Conservation (phyloP, 768 basidiomycete genomes). For the Strobilomyces echinocephalus region DNA sequence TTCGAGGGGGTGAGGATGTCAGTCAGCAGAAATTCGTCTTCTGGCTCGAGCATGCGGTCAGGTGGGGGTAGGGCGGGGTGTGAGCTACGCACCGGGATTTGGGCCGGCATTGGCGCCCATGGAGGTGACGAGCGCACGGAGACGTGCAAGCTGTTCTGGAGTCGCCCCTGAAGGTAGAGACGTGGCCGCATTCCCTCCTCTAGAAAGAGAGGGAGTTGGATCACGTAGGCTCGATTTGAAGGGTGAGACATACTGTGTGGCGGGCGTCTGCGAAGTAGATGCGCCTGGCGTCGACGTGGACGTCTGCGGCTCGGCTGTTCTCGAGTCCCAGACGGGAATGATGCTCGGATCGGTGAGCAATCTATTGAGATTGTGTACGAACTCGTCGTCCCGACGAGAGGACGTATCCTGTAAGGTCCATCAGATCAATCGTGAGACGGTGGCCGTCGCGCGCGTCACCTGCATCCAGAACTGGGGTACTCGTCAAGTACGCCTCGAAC, state of each 20-base stretch:
- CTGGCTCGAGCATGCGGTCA: conserved; percentile 10
- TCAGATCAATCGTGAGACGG: not conserved
- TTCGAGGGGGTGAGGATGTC: conserved; percentile 75
- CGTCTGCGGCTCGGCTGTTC: conserved; percentile 37
- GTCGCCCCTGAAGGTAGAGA: conserved; percentile 29
- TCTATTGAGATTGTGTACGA: conserved; percentile 66
- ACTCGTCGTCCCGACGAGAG: conserved; percentile 63
- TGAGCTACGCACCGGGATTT: conserved; percentile 10
- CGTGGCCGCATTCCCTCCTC: conserved; percentile 5
- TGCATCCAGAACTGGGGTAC: conserved; percentile 77
- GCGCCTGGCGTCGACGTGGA: conserved; percentile 40
- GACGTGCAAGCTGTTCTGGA: conserved; percentile 63
- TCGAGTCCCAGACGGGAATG: conserved; percentile 53
- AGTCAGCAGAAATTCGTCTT: conserved; percentile 56
- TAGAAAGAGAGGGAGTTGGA: not conserved
- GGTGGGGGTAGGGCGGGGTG: not conserved
- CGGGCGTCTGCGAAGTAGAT: conserved; percentile 33
- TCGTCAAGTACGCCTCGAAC: not conserved
- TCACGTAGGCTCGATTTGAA: not conserved
- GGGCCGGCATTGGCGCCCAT: conserved; percentile 34
- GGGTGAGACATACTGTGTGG: conserved; percentile 17
- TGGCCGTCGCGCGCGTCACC: conserved; percentile 37
- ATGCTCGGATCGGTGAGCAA: conserved; percentile 64
- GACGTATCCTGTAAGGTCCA: conserved; percentile 53
- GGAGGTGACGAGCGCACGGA: conserved; percentile 50